Base-by-base conservation (phyloP, 2,329 filamentous ascomycete species). In the Hypomyces rosellus region DNA sequence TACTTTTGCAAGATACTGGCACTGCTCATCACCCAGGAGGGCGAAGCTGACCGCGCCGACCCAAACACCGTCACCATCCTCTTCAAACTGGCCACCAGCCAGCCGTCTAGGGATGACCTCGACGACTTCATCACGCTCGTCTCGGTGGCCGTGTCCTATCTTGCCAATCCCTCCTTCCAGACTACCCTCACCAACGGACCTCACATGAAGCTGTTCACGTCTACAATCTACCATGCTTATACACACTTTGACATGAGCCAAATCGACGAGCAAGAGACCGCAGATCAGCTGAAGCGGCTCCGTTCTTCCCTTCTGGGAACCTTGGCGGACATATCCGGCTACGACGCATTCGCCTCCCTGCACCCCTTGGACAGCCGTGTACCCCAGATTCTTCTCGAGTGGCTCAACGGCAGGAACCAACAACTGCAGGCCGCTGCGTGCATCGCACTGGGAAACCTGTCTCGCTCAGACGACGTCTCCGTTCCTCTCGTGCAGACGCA, bases 361-460 rank as follows among this genome's bases (percentile, higher is more conserved):
- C 72, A 73, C 48, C 65, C 74, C 0, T 64, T 79, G 1, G 63
- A 70, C 8, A 71, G 71, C 34, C 61, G 66, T 3, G 68, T 76
- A 11, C 65, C 69, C 1, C 63, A 66, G 25, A 70, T 65, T 0
- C 64, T 81, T 1, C 65, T 73, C 15, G 61, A 63, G n/a, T 82
- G 78, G 78, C 63, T 81, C 14, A 62, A 59, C 55, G 61, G 58
- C 53, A 54, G 58, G 48, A 64, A 76, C 53, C 54, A 65, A 0
- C 67, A 70, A 42, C 70, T 84, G 3, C 77, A 77, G 61, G 71
- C 77, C 2, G 78, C 78, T 4, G 81, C 78, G 1, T 85, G 81
- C 54, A 73, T 85, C 3, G 73, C 77, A 14, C 68, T 85, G 2
- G 82, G 82, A 34, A 85, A 85, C 59, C 64, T 85, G 36, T 76